Evolutionary conservation across 345 rosid genomes (phyloP).

Genomic region (Arabis hirsuta): DNA sequence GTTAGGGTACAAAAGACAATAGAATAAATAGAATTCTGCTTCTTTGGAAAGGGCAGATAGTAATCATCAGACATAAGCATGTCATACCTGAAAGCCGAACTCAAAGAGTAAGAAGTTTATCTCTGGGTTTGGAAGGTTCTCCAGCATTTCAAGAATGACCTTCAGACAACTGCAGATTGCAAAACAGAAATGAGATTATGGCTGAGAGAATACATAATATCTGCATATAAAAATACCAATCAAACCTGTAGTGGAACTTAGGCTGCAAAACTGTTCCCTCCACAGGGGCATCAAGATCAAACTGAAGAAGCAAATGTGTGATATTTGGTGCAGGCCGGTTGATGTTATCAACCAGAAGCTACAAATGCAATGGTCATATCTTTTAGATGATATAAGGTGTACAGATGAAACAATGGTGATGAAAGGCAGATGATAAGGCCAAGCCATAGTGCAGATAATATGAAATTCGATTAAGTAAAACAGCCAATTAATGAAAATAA

Average conservation of each 20-base stretch:
- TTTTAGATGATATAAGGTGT: slow-evolving; percentile 6
- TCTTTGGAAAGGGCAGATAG: neutral
- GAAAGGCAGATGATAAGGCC: slow-evolving; percentile 16
- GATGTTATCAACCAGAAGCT: slow-evolving; percentile 87
- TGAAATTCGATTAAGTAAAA: slow-evolving; percentile 14
- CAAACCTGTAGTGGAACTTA: slow-evolving; percentile 91
- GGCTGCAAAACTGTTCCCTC: slow-evolving; percentile 89
- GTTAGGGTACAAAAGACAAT: slow-evolving; percentile 18
- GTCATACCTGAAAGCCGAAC: slow-evolving; percentile 85
- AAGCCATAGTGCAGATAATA: slow-evolving; percentile 5
- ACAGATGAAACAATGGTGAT: slow-evolving; percentile 9
- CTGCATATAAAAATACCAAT: slow-evolving; percentile 18
- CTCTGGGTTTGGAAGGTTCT: slow-evolving; percentile 74
- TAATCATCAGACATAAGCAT: slow-evolving; percentile 28
- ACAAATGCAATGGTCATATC: slow-evolving; percentile 39
- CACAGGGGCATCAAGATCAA: slow-evolving; percentile 76
- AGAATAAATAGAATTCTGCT: slow-evolving; percentile 12
- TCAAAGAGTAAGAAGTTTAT: slow-evolving; percentile 82
- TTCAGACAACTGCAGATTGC: slow-evolving; percentile 77
- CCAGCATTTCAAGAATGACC: slow-evolving; percentile 90
- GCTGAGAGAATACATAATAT: slow-evolving; percentile 17
- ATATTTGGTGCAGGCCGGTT: slow-evolving; percentile 90
- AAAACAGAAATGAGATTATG: slow-evolving; percentile 17
- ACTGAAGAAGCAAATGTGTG: slow-evolving; percentile 89
- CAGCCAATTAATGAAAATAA: slow-evolving; percentile 36